Evolutionary conservation across 352 stramenopile genomes (phyloP), one percentile per base, ranked within the genome.

Genomic region (Phytophthora aleatoria): DNA sequence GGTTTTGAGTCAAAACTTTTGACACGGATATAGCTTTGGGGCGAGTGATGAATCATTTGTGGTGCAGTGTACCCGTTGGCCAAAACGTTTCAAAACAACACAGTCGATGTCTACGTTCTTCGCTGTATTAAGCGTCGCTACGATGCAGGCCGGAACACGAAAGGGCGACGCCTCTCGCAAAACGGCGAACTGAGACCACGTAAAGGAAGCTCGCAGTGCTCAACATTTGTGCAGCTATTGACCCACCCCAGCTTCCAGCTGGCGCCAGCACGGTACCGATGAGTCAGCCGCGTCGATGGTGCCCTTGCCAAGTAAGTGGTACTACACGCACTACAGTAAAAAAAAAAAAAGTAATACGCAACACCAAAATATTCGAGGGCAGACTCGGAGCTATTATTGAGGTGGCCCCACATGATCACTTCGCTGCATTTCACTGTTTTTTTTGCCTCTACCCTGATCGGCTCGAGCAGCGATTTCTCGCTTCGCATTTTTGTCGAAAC

Each of bases 81-180:
- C 30, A 44, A 60, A 56, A 64, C 42, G 56, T 50, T 41, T 41
- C n/a, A 47, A 63, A 63, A 55, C 35, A 26, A 30, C 42, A 20
- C n/a, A 15, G 27, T 64, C 12, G 47, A 64, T 9, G 20, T 11
- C 9, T 52, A 20, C 54, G 31, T 9, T 39, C 16, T 38, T 64
- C 57, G 57, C 27, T 20, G 20, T 51, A 55, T 50, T 16, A 30
- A 26, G 31, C 50, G 59, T 54, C 3, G 51, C 42, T 16, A 67
- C 51, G 51, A 55, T 55, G 27, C 10, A 15, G 42, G 27, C 27
- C 33, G 26, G 42, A 55, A 50, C 50, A 43, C 61, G 38, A 68
- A n/a, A 7, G n/a, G 45, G 52, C 53, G 52, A 68, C 27, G n/a
- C 24, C 30, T 31, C 13, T 20, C 31, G 24, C 10, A 43, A 35